Evolutionary conservation across 2,329 filamentous ascomycete species (phyloP), one percentile per base, ranked within the genome.

Genomic region (Clonostachys byssicola): DNA sequence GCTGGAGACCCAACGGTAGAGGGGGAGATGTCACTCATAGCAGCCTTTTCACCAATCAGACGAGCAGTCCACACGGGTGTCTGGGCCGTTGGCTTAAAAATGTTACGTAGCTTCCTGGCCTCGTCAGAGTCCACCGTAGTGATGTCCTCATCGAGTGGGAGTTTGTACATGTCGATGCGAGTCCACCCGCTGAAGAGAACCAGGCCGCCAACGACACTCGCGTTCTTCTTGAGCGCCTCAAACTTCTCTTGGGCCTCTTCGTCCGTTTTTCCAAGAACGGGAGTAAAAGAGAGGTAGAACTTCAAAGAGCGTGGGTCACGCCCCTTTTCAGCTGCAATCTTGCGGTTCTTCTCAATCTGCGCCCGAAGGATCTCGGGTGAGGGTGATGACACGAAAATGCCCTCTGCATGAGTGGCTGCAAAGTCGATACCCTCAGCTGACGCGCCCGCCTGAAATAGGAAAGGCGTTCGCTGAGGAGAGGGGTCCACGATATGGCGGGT

Each of bases 391-490:
- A 75, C 49, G 50, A 75, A 75, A 40, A 75, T 74, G 1, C 69
- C 46, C 23, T 56, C 54, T 2, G 52, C 52, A 34, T 56, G 54
- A 13, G 51, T 54, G 7, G 52, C 45, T 13, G 70, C 72, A 38
- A 75, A 75, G 0, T 60, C 60, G 42, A 71, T 72, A 2, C 73
- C 72, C 2, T 70, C 68, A 30, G 67, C 65, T 4, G 66, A 71
- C 0, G 71, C 68, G 1, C 73, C 73, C 6, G 73, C 73, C 51
- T 75, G 72, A 33, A 75, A 62, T 6, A 75, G 47, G 45, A 74
- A 75, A 0, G 78, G 78, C 0, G 78, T 82, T 2, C 78, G 63
- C 53, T 82, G 78, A 5, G 77, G 76, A 0, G 77, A 80, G 0
- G 78, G 78, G 42, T 79, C 72, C 33, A 78, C 72, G 23, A 75